phyloP scores from a whole-genome alignment of 768 basidiomycete genomes.

The Daedaleopsis sinensis region DNA sequence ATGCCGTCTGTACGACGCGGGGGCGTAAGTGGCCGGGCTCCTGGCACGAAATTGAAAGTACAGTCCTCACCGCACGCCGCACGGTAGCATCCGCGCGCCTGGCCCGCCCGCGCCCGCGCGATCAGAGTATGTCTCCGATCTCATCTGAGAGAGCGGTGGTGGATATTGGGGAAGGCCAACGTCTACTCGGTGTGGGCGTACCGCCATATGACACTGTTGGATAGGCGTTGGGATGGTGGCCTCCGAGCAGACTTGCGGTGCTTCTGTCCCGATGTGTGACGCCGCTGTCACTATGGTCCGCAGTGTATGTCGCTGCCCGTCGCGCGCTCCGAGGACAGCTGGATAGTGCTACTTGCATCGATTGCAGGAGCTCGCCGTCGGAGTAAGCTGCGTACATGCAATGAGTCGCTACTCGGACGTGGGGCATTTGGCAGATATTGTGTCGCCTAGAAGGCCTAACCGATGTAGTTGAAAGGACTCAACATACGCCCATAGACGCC shows the following conservation, averaged over 20 bases:
- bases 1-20: no score
- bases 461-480: neutral
- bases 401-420: no score
- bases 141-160: neutral
- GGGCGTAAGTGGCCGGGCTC: no score
- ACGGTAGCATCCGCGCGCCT: no score
- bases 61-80: no score
- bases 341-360: neutral
- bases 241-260: neutral
- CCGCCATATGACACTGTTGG: neutral
- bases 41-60: no score
- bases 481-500: neutral
- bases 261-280: neutral
- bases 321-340: neutral
- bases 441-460: neutral
- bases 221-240: neutral
- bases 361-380: neutral
- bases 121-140: neutral
- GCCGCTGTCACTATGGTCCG: neutral
- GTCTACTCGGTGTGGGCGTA: neutral
- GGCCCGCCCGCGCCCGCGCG: no score
- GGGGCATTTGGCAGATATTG: no score
- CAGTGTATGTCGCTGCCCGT: no score
- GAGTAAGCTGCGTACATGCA: neutral
- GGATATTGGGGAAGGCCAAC: neutral